Base-by-base conservation (phyloP, 306 rosid species). In the Delonix regia region DNA sequence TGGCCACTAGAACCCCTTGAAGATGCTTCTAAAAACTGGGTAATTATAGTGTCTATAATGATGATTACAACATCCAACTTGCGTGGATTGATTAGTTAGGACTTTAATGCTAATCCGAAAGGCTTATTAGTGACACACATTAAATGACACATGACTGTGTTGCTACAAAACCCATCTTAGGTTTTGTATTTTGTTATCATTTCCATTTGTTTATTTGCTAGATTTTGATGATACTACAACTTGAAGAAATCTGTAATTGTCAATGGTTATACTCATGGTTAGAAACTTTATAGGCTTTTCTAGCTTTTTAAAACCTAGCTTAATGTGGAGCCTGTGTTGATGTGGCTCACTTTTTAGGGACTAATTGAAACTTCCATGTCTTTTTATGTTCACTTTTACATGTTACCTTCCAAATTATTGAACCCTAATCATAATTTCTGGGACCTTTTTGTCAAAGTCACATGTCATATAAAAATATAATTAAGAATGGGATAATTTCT, bases 331-430 rank as follows among this genome's bases (percentile, higher is more conserved):
- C 45, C 66, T 30, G 39, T 74, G 33, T 51, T 64, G 11, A 39
- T 42, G 47, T 63, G 0, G 25, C 73, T 38, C 63, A 41, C 87
- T 55, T 78, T 71, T 8, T 53, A 81, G 22, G 22, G 74, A 63
- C 71, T 51, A 51, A 81, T 79, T 86, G 80, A 86, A 68, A 86
- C 78, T 74, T 85, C 80, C 41, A 73, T 85, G 83, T 79, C 73
- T 22, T 70, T 55, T 73, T 74, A 11, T 55, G 85, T 77, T 69
- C 62, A 38, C 59, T 27, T 76, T 86, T 76, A 80, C 86, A 44
- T 80, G 87, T 78, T 28, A 28, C 70, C 53, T 57, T 48, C 78
- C 78, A 39, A 48, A 71, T 77, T 73, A 70, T 83, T 73, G 81
- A 64, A 80, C 55, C 62, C 19, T 72, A 66, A 61, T 80, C 75